Conservation (phyloP, 148 eudicot genomes). For the Chenopodium suecicum region DNA sequence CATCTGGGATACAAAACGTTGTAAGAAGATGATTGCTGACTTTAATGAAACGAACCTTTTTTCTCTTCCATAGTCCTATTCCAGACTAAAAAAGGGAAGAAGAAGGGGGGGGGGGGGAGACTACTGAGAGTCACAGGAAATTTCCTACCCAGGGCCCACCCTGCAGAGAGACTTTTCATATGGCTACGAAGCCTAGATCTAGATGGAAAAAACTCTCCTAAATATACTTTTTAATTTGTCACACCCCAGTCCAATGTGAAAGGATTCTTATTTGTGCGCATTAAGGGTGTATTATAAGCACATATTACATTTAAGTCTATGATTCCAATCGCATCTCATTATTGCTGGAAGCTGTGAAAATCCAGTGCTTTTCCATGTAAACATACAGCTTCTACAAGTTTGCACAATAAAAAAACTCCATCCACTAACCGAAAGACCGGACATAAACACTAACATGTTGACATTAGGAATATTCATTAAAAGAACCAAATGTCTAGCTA, state of each 20-base stretch:
- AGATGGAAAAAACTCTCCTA: background rate
- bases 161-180: background rate
- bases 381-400: background rate
- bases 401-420: background rate
- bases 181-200: background rate
- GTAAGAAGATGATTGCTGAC: background rate
- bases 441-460: background rate
- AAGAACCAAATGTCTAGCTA: background rate
- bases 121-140: background rate
- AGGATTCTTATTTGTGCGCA: too few relatives aligned
- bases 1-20: background rate
- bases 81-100: background rate
- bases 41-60: background rate
- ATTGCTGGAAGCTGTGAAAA: background rate
- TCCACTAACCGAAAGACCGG: background rate
- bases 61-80: background rate
- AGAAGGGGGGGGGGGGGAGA: background rate
- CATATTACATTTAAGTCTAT: background rate
- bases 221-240: background rate
- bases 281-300: background rate
- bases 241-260: background rate
- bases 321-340: background rate
- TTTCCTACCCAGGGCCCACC: background rate
- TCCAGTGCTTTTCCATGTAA: background rate
- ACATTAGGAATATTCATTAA: background rate